These are phyloP conservation scores for Podila epigama DNA, from an alignment of 192 early-diverging fungal genomes.

Conservation along the genomic window DNA sequence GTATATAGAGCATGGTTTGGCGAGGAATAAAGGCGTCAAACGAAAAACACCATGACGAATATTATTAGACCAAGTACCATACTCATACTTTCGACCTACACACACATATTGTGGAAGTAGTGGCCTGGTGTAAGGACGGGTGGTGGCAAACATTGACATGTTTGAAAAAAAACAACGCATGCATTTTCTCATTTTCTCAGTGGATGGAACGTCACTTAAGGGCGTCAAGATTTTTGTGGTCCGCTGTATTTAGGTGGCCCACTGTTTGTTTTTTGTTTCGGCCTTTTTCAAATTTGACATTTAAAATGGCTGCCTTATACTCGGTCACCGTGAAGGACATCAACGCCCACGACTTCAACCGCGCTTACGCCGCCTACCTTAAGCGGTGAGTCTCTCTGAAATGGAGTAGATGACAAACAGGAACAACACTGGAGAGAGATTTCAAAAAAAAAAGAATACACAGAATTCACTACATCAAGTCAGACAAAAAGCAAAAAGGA, in stretches of 20 bases:
- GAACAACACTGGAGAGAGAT: too few species aligned
- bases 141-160: too few species aligned
- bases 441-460: neutral
- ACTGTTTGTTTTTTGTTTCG: neutral
- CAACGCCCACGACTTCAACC: slow-evolving; percentile 92
- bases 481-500: neutral
- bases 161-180: too few species aligned
- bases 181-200: neutral
- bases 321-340: slow-evolving; percentile 97
- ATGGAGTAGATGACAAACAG: neutral
- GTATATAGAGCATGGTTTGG: too few species aligned
- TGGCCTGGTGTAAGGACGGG: too few species aligned
- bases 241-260: neutral
- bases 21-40: too few species aligned
- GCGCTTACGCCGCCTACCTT: slow-evolving; percentile 98
- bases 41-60: too few species aligned
- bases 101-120: too few species aligned
- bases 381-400: slow-evolving; percentile 70
- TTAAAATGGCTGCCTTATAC: slow-evolving; percentile 49
- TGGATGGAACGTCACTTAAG: neutral
- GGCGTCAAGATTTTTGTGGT: neutral
- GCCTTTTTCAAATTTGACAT: slow-evolving; percentile 1
- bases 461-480: neutral
- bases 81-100: too few species aligned
- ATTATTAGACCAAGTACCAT: too few species aligned